Base-by-base conservation (phyloP, 331 rosid genomes). In the Saraca asoca region DNA sequence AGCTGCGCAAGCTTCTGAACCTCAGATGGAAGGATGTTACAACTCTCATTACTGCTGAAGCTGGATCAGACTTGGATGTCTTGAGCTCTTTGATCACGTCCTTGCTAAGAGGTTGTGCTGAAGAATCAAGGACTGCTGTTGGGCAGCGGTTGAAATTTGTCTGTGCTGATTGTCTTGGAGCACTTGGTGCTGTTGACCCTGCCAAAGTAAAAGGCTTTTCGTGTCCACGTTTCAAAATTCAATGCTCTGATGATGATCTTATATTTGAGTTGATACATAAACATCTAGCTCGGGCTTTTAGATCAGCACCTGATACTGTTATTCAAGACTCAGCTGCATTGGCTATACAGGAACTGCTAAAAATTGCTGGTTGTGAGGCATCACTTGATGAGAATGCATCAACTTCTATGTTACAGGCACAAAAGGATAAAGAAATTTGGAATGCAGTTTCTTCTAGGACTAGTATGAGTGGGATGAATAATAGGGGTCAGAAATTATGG, bases 121-220 rank as follows among this genome's bases (percentile, higher is more conserved):
- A 93, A 82, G 88, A 93, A 78, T 93, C 96, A 49, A 85, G 96
- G 78, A 93, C 83, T 31, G 42, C 75, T 14, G 95, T 90, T 62
- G 98, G 97, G 52, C 97, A 85, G 82, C 85, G 84, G 79, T 78
- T 90, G 81, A 93, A 90, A 87, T 80, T 90, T 79, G 91, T 85
- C 35, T 93, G 98, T 78, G 98, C 97, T 75, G 98, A 93, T 83
- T 93, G 98, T 68, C 90, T 93, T 58, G 98, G 97, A 75, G 87
- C 96, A 62, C 80, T 93, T 39, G 98, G 98, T 68, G 98, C 98
- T 20, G 97, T 83, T 76, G 98, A 93, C 78, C 98, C 98, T 78
- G 98, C 98, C 43, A 93, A 93, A 84, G 86, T 88, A 69, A 90
- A 81, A 80, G 79, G 90, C 1, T 76, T 90, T 80, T 82, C 90